These are phyloP conservation scores for Cercospora zeae-maydis DNA, from an alignment of 2,329 filamentous ascomycete genomes.

Conservation along the genomic window DNA sequence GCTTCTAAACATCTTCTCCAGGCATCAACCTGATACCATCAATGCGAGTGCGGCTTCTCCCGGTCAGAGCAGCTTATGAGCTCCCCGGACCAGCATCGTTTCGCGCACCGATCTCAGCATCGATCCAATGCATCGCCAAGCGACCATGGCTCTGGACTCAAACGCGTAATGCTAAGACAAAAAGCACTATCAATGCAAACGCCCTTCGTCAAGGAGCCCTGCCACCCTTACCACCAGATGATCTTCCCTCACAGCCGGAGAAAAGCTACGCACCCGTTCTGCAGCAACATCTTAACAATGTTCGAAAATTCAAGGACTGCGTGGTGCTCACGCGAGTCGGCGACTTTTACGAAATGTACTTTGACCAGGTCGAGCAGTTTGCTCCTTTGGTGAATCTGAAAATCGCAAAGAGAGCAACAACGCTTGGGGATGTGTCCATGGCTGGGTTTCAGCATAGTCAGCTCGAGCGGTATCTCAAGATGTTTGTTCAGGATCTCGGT, in stretches of 20 bases:
- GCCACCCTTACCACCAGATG: slow-evolving; percentile 41
- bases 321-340: slow-evolving; percentile 89
- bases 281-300: slow-evolving; percentile 81
- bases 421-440: slow-evolving; percentile 77
- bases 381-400: slow-evolving; percentile 85
- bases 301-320: slow-evolving; percentile 86
- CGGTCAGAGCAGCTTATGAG: not conserved
- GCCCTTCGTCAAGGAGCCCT: slow-evolving; percentile 57
- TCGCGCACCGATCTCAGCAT: not conserved
- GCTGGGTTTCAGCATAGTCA: slow-evolving; percentile 94
- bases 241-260: slow-evolving; percentile 47
- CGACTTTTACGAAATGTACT: slow-evolving; percentile 96
- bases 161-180: slow-evolving; percentile 38
- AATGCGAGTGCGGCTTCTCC: slow-evolving; percentile 3
- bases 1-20: not conserved
- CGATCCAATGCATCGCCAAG: not conserved
- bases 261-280: slow-evolving; percentile 76
- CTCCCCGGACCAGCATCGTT: not conserved
- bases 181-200: slow-evolving; percentile 37
- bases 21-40: not conserved
- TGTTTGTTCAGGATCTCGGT: slow-evolving; percentile 84
- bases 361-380: slow-evolving; percentile 88
- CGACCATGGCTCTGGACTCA: slow-evolving; percentile 18
- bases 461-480: slow-evolving; percentile 86
- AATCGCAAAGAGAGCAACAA: slow-evolving; percentile 76